These are phyloP conservation scores for Cruciata laevipes DNA, from an alignment of 257 asterid genomes.

Conservation along the genomic window DNA sequence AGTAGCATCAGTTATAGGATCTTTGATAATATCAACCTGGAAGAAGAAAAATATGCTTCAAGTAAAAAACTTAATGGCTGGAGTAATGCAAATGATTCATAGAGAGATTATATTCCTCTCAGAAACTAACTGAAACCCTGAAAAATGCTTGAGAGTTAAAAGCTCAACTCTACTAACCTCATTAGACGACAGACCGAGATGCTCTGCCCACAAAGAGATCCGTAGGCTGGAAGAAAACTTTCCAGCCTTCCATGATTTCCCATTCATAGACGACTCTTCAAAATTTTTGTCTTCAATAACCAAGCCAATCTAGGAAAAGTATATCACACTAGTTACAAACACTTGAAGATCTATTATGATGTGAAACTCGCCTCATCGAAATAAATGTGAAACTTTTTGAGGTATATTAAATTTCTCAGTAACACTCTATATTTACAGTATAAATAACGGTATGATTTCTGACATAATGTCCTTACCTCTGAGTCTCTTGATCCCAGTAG, in stretches of 20 bases:
- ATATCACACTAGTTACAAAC: background rate
- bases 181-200: constrained; percentile 54
- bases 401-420: background rate
- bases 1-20: constrained; percentile 64
- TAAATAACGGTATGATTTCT: background rate
- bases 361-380: background rate
- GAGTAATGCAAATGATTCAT: background rate
- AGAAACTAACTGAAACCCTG: constrained; percentile 1
- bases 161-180: constrained; percentile 46
- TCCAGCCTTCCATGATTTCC: constrained; percentile 85
- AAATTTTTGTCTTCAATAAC: constrained; percentile 76
- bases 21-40: constrained; percentile 59
- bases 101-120: background rate
- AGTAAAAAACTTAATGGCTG: background rate
- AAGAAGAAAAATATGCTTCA: background rate
- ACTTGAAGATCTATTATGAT: background rate
- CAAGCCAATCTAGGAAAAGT: constrained; percentile 56
- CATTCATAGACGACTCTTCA: constrained; percentile 69
- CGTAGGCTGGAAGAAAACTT: constrained; percentile 66
- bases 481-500: constrained; percentile 94
- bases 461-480: constrained; percentile 48
- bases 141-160: background rate
- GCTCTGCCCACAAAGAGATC: constrained; percentile 87
- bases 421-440: background rate
- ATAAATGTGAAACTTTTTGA: background rate